Evolutionary conservation across 257 asterid genomes (phyloP), one percentile per base, ranked within the genome.

Genomic region (Solanum peruvianum): DNA sequence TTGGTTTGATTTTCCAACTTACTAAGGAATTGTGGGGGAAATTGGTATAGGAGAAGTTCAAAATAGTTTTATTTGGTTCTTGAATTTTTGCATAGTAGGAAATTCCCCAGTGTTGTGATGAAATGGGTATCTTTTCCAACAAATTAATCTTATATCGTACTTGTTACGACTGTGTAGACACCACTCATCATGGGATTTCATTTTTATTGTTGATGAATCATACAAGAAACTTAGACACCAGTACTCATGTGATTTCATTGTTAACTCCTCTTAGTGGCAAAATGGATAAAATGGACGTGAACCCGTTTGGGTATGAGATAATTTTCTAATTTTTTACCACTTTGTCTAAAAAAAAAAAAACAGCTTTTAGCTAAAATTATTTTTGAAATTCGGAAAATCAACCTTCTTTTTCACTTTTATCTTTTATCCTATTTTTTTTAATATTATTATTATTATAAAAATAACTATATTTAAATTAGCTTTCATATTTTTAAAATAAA

Each of bases 1-100:
- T 76, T 8, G 20, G 21, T 77, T 88, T 71, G 1, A 5, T 84
- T 83, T 87, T 52, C 67, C 11, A 66, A 41, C 31, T 70, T 13
- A 75, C 27, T 3, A 25, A 15, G 66, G 60, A 71, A 88, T 92
- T 90, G 91, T 93, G 92, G 92, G 94, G 92, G 87, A 72, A 35
- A 88, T 91, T 91, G 94, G 95, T 94, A 91, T 92, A 93, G 92
- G 87, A 86, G 89, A 87, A 83, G 90, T 66, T 85, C 6, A 69
- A 67, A 29, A 49, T 49, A 80, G 39, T 82, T 89, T 60, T 78
- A 39, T 64, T 71, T 62, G 33, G 9, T 62, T 87, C 64, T 6
- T 83, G 23, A 21, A 45, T 88, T 86, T 77, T 82, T 85, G 60
- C 64, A 11, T 42, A 85, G 45, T 47, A 35, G 45, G 85, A 49